Base-by-base conservation (phyloP, 768 basidiomycete genomes). In the Rhizopogon rudus region DNA sequence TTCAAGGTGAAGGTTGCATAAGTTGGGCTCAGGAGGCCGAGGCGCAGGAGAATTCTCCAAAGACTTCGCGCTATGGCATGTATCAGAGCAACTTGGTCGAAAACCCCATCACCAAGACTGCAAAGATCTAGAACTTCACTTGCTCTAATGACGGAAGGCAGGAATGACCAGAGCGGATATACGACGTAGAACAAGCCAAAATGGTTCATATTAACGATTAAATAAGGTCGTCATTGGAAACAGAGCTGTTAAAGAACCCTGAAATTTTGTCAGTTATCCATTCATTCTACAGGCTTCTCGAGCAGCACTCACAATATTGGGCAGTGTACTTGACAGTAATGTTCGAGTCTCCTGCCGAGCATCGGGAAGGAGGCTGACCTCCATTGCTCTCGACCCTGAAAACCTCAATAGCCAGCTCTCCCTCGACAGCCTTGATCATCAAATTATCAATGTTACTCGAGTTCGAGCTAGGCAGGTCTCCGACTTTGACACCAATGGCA, bases 401-500 rank as follows among this genome's bases (percentile, higher is more conserved):
- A 3, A 85, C 68, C 54, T 71, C 61, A 33, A 67, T 73, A 0
- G 84, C 83, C 37, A 86, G 67, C 2, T 67, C 61, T 1, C 84
- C 86, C 28, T 73, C 48, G 4, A 81, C 68, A 25, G 59, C 63
- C n/a, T 68, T 72, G 20, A 88, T 63, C 59, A 75, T 67, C 4
- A 86, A 68, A 80, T 81, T 85, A 56, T 83, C 80, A 25, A 87
- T 72, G 60, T 86, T 77, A 1, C 63, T 44, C 17, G 75, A 70
- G 5, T 69, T 70, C 5, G 80, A 78, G 1, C 80, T 72, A 5
- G 74, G 61, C 6, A 83, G 51, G 52, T 71, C 68, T 0, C 67
- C 76, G 17, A 65, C 63, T 61, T 75, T 79, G 13, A 74, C 73
- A 9, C 67, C 82, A 31, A 81, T 63, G 25, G 80, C 77, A 57